Evolutionary conservation across 2,329 filamentous ascomycete genomes (phyloP).

Genomic region (Thielaviopsis musarum): DNA sequence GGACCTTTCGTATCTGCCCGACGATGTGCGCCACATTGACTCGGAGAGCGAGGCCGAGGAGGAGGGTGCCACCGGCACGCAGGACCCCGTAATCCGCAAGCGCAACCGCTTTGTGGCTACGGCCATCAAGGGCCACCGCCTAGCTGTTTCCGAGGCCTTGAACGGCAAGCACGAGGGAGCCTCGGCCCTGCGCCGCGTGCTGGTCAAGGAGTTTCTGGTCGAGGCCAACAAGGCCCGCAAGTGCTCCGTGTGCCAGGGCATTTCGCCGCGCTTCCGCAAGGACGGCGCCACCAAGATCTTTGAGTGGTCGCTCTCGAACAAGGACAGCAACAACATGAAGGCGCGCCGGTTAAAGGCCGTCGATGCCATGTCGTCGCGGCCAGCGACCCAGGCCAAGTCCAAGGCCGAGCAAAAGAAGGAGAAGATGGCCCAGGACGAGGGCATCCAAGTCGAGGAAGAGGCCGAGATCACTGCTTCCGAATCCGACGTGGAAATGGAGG

Average conservation of each 20-base stretch:
- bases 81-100: conserved; percentile 36
- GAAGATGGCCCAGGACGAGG: conserved; percentile 40
- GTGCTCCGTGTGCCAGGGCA: conserved; percentile 50
- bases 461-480: conserved; percentile 24
- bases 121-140: conserved; percentile 27
- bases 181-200: conserved; percentile 53
- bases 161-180: conserved; percentile 70
- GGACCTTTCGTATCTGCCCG: conserved; percentile 27
- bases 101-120: conserved; percentile 50
- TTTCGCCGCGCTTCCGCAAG: conserved; percentile 73
- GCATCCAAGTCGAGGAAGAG: conserved; percentile 34
- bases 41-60: conserved; percentile 46
- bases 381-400: conserved; percentile 14
- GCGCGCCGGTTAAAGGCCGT: conserved; percentile 47
- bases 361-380: conserved; percentile 44
- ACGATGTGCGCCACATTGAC: conserved; percentile 21
- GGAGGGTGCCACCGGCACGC: conserved; percentile 34
- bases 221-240: conserved; percentile 52
- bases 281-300: conserved; percentile 91
- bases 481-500: conserved; percentile 24
- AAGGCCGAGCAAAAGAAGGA: conserved; percentile 17
- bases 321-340: conserved; percentile 64
- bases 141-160: conserved; percentile 38
- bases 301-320: conserved; percentile 57
- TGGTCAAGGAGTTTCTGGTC: conserved; percentile 69